A percentile compares a stretch with the other conserved stretches of the same genome.
phyloP scores from a whole-genome alignment of 306 rosid genomes.

The Lotus japonicus region DNA sequence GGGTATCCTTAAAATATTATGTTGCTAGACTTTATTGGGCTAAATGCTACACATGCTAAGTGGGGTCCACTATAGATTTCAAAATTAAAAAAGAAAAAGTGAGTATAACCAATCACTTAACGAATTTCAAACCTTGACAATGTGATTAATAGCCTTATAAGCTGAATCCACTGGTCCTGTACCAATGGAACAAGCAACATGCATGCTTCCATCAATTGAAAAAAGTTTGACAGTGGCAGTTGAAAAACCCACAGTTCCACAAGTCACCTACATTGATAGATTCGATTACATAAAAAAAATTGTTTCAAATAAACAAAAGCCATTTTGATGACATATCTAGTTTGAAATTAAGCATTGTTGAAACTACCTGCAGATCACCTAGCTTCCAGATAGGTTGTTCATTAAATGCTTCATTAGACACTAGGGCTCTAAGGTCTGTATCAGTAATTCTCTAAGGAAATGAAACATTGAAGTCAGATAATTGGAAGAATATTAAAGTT shows the following conservation, averaged over 20 bases:
- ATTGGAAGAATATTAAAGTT: background rate
- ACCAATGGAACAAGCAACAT: constrained; percentile 72
- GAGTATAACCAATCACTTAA: no score
- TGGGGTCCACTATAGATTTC: no score
- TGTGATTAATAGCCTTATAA: constrained; percentile 68
- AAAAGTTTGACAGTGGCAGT: constrained; percentile 72
- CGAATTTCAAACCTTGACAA: constrained; percentile 52
- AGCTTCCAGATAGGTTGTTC: constrained; percentile 63
- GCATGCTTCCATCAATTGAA: constrained; percentile 37
- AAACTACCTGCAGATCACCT: constrained; percentile 57
- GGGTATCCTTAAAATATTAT: no score
- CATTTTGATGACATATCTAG: background rate
- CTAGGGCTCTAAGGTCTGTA: constrained; percentile 69
- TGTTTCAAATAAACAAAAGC: background rate
- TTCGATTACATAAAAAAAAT: no score
- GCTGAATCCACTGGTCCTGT: constrained; percentile 85
- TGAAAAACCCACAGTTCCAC: constrained; percentile 68
- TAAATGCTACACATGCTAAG: no score
- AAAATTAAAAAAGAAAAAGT: no score
- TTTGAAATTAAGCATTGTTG: background rate
- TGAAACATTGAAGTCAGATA: background rate
- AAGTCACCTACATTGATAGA: constrained; percentile 52
- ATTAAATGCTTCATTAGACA: constrained; percentile 63
- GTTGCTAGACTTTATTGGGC: no score
- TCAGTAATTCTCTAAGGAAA: constrained; percentile 55